Base-by-base conservation (phyloP, 164 flowering plant species). In the Vitis rupestris region DNA sequence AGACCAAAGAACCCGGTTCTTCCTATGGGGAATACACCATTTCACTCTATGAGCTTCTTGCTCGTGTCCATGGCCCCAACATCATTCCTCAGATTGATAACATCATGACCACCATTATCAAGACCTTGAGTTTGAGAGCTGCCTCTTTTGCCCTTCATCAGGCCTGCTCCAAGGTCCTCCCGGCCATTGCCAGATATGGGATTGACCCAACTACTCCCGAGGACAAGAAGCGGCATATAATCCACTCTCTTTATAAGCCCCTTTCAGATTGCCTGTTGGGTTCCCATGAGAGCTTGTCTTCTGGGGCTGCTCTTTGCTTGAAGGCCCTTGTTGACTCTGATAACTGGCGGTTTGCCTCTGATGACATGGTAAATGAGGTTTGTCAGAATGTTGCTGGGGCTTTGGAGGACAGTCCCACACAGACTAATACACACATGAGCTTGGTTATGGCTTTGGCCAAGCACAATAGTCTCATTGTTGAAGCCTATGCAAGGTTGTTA, bases 281-380 rank as follows among this genome's bases (percentile, higher is more conserved):
- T 57, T 79, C 85, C 52, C 93, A 87, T 62, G 98, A 93, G 67
- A 80, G 89, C 72, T 75, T 93, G 6, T 86, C 95, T 55, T 84
- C 88, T 50, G 99, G 98, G 10, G 86, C 99, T 63, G 99, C 99
- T 15, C 81, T 96, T 52, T 89, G 99, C 75, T 75, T 96, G 64
- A 88, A 83, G 76, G 89, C 98, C n/a, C 92, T 96, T 44, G 97
- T 93, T 61, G 99, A 96, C 29, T 83, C 89, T 2, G 98, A 93
- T 70, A 90, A 93, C 62, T 96, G 99, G 98, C 77, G 94, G 44
- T 93, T 85, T 82, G 93, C 99, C 63, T 87, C 97, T 0, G 81
- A 83, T 78, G 95, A 93, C 65, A 76, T 86, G 86, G 93, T 96
- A 2, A 90, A 91, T 76, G 93, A 82, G 74, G 91, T 96, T 31